Evolutionary conservation across 1,284 basidiomycete genomes (phyloP).

Genomic region (Sanghuangporus weigelae): DNA sequence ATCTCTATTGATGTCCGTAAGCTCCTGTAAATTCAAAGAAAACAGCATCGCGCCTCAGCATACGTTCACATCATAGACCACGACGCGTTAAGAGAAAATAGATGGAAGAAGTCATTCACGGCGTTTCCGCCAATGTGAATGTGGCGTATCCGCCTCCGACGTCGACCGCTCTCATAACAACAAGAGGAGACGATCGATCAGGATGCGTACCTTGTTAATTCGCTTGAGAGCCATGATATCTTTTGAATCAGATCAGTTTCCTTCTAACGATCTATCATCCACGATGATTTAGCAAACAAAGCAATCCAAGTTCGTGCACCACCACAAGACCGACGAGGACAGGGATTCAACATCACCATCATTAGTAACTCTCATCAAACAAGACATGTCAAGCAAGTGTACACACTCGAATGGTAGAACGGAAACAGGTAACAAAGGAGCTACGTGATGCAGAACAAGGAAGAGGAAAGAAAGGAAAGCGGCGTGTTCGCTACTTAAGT

Average conservation of each 20-base stretch:
- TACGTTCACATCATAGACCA: neutral
- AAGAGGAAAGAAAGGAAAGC: neutral
- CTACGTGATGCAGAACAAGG: neutral
- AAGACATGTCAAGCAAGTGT: neutral
- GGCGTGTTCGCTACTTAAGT: neutral
- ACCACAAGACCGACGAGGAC: neutral
- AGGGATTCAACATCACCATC: neutral
- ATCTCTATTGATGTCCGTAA: constrained; percentile 95
- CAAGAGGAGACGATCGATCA: neutral
- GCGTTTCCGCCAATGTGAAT: neutral
- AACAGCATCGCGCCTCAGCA: neutral
- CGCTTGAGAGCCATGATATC: constrained; percentile 87
- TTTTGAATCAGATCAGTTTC: neutral
- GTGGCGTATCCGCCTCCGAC: neutral
- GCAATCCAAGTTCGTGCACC: neutral
- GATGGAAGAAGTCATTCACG: neutral
- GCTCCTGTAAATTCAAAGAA: constrained; percentile 58
- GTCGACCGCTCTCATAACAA: neutral
- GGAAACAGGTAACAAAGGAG: neutral
- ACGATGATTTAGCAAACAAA: neutral
- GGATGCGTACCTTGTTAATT: constrained; percentile 87
- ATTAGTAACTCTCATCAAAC: neutral
- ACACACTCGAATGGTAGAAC: neutral
- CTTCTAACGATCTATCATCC: neutral
- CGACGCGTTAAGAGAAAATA: neutral